Conservation (phyloP, 331 rosid genomes). For the Quercus tomentella region DNA sequence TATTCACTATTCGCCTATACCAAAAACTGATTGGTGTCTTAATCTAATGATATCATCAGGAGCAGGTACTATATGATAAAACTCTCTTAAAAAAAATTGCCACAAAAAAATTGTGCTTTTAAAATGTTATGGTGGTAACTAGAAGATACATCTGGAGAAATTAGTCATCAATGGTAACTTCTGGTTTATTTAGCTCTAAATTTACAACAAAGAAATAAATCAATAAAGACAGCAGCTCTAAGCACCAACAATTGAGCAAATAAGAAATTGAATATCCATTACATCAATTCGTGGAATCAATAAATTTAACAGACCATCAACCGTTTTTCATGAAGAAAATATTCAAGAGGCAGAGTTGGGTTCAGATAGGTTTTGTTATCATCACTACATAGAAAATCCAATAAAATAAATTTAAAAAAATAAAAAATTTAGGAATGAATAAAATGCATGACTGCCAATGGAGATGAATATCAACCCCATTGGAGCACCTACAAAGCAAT, state of each 20-base stretch:
- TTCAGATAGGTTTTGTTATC: slow-evolving; percentile 5
- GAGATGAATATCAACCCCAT: slow-evolving; percentile 31
- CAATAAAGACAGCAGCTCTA: background rate
- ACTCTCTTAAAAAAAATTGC: background rate
- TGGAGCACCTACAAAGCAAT: slow-evolving; percentile 35
- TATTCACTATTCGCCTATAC: too few species aligned
- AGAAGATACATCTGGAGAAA: background rate
- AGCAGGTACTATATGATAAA: too few species aligned
- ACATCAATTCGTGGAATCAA: background rate
- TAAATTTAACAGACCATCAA: background rate
- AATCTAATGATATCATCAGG: too few species aligned
- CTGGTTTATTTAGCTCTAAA: background rate
- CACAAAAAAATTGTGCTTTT: background rate
- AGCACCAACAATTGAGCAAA: background rate
- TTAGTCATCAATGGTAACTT: background rate
- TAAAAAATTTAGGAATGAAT: slow-evolving; percentile 7
- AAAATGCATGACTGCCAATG: slow-evolving; percentile 6
- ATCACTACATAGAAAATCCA: background rate
- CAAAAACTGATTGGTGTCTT: too few species aligned
- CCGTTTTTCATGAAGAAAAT: background rate
- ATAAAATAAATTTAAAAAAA: background rate
- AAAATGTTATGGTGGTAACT: background rate
- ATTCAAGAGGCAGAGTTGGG: background rate
- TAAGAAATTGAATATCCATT: background rate
- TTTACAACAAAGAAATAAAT: background rate